Conservation (phyloP, 2,329 filamentous ascomycete species). For the Colletotrichum truncatum region DNA sequence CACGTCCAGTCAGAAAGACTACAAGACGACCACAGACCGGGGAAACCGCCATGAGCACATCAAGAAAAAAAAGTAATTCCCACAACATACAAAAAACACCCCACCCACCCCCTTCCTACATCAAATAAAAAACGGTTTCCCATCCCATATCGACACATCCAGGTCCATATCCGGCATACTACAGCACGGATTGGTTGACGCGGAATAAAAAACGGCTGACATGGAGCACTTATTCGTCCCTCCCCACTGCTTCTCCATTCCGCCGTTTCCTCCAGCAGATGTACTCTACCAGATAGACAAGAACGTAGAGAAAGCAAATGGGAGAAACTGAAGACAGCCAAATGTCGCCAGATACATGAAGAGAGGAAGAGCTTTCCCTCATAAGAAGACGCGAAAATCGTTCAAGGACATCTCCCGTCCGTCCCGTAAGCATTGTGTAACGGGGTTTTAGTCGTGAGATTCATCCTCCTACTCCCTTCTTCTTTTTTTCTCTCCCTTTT, state of each 20-base stretch:
- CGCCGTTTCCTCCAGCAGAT: neutral
- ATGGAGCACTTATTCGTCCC: too few species aligned
- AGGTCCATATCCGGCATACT: neutral
- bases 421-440: too few species aligned
- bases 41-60: too few species aligned
- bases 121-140: neutral
- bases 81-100: too few species aligned
- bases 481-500: conserved; percentile 1
- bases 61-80: too few species aligned
- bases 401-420: neutral
- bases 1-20: too few species aligned
- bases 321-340: neutral
- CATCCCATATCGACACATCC: neutral
- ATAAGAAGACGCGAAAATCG: conserved; percentile 3
- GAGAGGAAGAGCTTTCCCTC: neutral
- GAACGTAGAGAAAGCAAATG: neutral
- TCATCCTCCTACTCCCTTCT: neutral
- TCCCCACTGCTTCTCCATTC: neutral
- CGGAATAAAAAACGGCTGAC: neutral
- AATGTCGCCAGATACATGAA: conserved; percentile 18
- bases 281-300: neutral
- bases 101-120: neutral
- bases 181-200: neutral
- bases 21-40: too few species aligned
- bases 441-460: neutral